These are phyloP conservation scores for Fusarium sp. DNA, from an alignment of 2,329 filamentous ascomycete species.

Conservation along the genomic window DNA sequence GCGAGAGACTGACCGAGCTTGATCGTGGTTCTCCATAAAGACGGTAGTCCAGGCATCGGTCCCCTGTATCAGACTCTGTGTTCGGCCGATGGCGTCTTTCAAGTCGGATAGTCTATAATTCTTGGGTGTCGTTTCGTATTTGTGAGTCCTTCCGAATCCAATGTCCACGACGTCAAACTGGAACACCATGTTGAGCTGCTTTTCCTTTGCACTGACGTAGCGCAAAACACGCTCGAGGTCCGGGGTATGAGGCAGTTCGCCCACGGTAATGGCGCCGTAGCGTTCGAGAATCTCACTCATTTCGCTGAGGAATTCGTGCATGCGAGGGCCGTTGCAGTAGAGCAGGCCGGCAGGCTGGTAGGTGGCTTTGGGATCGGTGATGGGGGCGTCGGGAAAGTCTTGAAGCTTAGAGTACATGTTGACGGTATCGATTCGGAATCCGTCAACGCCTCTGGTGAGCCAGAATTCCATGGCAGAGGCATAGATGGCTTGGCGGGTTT, in stretches of 20 bases:
- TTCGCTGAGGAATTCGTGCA: conserved; percentile 73
- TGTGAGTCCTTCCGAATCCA: conserved; percentile 60
- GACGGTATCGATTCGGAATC: conserved; percentile 79
- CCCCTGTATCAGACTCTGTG: conserved; percentile 61
- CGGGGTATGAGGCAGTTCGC: conserved; percentile 72
- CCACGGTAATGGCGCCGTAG: conserved; percentile 75
- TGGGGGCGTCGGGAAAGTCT: conserved; percentile 65
- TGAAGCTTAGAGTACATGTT: conserved; percentile 75
- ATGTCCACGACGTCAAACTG: conserved; percentile 72
- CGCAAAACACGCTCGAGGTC: conserved; percentile 64
- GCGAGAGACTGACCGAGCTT: conserved; percentile 65
- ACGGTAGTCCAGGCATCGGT: conserved; percentile 70
- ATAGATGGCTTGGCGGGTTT: conserved; percentile 74
- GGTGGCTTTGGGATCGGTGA: conserved; percentile 56
- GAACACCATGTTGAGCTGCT: conserved; percentile 75
- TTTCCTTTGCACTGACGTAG: conserved; percentile 66
- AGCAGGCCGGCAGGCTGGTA: conserved; percentile 64
- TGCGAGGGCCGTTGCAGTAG: conserved; percentile 73
- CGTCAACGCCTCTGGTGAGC: conserved; percentile 76
- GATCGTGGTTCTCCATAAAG: conserved; percentile 73
- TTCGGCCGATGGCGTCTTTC: conserved; percentile 58
- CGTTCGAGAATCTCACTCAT: conserved; percentile 68
- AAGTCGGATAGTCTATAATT: conserved; percentile 59
- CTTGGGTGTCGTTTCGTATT: conserved; percentile 59
- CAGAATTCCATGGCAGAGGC: conserved; percentile 79